These are phyloP conservation scores for Zizania latifolia DNA, from an alignment of 176 grass and related monocot species.

Conservation along the genomic window DNA sequence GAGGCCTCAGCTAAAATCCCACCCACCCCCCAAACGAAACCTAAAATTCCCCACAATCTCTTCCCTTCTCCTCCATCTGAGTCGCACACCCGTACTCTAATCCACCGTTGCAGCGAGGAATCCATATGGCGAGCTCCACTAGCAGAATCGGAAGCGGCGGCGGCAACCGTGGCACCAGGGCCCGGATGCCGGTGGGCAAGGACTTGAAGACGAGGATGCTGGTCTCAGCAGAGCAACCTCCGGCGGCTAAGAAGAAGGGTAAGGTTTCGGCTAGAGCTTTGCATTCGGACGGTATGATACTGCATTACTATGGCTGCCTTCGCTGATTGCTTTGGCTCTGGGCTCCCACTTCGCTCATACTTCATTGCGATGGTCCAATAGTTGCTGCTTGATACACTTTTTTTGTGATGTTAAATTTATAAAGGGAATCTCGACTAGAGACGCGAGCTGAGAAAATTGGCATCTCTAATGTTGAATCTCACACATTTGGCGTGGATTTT, in stretches of 20 bases:
- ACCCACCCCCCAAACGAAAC: neutral
- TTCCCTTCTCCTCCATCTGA: neutral
- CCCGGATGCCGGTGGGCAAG: neutral
- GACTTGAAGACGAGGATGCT: neutral
- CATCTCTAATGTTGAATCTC: neutral
- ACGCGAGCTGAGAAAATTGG: neutral
- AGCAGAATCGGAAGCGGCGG: neutral
- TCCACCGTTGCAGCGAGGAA: neutral
- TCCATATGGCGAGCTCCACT: neutral
- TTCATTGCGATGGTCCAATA: neutral
- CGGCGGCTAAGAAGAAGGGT: neutral
- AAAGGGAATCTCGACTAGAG: neutral
- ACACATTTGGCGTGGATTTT: neutral
- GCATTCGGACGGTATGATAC: neutral
- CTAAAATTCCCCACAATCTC: neutral
- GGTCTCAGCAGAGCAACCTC: neutral
- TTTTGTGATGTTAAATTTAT: neutral
- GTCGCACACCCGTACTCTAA: neutral
- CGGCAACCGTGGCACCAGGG: neutral
- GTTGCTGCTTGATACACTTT: neutral
- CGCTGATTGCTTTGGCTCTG: neutral
- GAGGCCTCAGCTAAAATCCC: no score
- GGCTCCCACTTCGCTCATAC: neutral
- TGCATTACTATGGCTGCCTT: neutral
- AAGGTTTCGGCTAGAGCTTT: neutral